Base-by-base conservation (phyloP, 768 basidiomycete genomes). In the Butyriboletus loyo region DNA sequence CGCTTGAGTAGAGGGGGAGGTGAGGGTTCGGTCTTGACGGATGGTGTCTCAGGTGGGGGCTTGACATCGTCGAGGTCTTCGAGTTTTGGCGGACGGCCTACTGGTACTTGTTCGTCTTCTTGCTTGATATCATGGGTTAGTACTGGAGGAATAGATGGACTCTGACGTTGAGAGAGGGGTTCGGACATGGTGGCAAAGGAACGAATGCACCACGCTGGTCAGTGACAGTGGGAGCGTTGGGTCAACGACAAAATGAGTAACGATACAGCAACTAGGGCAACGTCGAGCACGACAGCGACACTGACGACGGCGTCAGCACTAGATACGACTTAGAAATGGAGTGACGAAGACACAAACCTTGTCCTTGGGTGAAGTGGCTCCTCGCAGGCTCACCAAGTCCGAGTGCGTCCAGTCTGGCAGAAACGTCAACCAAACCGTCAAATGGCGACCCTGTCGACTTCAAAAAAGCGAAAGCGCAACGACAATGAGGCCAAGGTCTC, bases 391-490 rank as follows among this genome's bases (percentile, higher is more conserved):
- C 7, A 45, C 13, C 25, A n/a, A 28, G 37, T 40, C 43, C 28
- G 25, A 49, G 43, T 36, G 44, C 41, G 50, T 45, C 30, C 43
- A 36, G 49, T 38, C 50, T 49, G 46, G 42, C 44, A 38, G 52
- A 34, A 50, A 50, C 56, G 62, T 59, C 53, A 41, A 57, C 58
- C 58, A 44, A 44, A 54, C 43, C 25, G 50, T 28, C 44, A 19
- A 37, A 68, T 68, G 62, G 43, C 57, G 42, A 37, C 67, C 11
- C 46, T 50, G 52, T 43, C 65, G 53, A 53, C 55, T 46, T 66
- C 72, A 60, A 77, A 74, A 67, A 82, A 83, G 63, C 75, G 80
- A 52, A 83, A 83, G 63, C 73, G 80, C 55, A 59, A 69, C 50
- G 59, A 63, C 46, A 73, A 72, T 53, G 56, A 65, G 37, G 61